Evolutionary conservation across 371 early-diverging fungal species (phyloP).

Genomic region (Haplosporangium sp.): DNA sequence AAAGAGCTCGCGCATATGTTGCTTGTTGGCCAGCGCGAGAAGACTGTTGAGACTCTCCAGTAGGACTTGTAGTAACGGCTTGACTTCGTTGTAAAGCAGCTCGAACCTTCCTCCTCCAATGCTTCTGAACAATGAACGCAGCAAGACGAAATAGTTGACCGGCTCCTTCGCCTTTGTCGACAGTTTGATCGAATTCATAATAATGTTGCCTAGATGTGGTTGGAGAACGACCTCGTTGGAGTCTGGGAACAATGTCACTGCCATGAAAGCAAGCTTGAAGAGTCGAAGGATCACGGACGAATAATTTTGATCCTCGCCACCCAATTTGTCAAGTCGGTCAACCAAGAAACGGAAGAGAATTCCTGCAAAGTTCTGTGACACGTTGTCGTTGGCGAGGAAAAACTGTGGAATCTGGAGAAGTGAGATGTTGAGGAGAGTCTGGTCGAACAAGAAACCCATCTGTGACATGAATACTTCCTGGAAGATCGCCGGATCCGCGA

Average conservation of each 20-base stretch:
- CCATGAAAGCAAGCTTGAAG: constrained; percentile 95
- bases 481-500: constrained; percentile 91
- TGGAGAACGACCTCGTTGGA: constrained; percentile 91
- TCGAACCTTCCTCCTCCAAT: constrained; percentile 76
- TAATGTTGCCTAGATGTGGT: constrained; percentile 90
- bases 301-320: constrained; percentile 78
- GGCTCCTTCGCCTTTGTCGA: constrained; percentile 88
- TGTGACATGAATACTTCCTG: constrained; percentile 95
- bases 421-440: constrained; percentile 82
- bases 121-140: constrained; percentile 93
- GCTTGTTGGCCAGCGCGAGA: constrained; percentile 82
- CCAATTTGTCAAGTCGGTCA: constrained; percentile 86
- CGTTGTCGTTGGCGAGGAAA: constrained; percentile 84
- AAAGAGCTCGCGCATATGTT: constrained; percentile 88
- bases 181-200: constrained; percentile 88
- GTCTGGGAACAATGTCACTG: constrained; percentile 93
- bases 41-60: constrained; percentile 90
- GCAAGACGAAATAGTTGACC: constrained; percentile 90
- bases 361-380: constrained; percentile 84
- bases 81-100: constrained; percentile 86
- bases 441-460: constrained; percentile 87
- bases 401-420: constrained; percentile 90
- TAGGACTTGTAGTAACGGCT: constrained; percentile 90
- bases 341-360: constrained; percentile 83
- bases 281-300: constrained; percentile 89